Evolutionary conservation across 768 basidiomycete genomes (phyloP).

Genomic region (Mycena vitilis): DNA sequence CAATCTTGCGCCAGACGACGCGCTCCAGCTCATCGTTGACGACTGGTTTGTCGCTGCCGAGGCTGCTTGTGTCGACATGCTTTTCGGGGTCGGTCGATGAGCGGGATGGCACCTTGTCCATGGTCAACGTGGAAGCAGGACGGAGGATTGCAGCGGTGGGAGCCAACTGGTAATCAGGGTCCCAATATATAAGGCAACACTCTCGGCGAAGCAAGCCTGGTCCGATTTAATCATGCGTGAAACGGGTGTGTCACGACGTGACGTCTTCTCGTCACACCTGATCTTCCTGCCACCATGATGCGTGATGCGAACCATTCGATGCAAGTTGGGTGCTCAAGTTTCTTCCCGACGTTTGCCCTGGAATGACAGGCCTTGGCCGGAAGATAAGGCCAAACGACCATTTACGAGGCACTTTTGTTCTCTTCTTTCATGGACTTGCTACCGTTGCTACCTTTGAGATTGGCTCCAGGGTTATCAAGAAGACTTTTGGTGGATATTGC

Average conservation of each 20-base stretch:
- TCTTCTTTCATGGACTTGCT: no score
- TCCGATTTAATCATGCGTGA: conserved; percentile 17
- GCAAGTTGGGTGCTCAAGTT: no score
- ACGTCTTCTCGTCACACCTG: conserved; percentile 7
- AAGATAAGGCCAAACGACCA: no score
- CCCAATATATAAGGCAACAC: conserved; percentile 20
- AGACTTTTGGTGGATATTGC: no score
- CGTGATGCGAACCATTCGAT: conserved; percentile 7
- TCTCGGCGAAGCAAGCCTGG: conserved; percentile 15
- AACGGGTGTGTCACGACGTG: not conserved
- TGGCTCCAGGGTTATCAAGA: no score
- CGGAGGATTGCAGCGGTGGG: conserved; percentile 21
- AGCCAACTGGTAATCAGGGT: not conserved
- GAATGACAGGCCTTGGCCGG: no score
- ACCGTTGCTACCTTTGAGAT: no score
- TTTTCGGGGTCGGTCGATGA: conserved; percentile 47
- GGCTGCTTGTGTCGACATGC: conserved; percentile 40
- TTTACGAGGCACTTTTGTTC: no score
- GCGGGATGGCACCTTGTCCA: conserved; percentile 42
- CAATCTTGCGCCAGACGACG: conserved; percentile 61
- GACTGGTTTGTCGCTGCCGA: conserved; percentile 37
- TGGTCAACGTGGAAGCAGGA: conserved; percentile 12
- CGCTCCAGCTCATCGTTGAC: conserved; percentile 50
- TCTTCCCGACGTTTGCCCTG: no score
- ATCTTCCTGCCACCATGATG: not conserved